These are phyloP conservation scores for Pseudocercospora macadamiae DNA, from an alignment of 2,329 filamentous ascomycete species.

Conservation along the genomic window DNA sequence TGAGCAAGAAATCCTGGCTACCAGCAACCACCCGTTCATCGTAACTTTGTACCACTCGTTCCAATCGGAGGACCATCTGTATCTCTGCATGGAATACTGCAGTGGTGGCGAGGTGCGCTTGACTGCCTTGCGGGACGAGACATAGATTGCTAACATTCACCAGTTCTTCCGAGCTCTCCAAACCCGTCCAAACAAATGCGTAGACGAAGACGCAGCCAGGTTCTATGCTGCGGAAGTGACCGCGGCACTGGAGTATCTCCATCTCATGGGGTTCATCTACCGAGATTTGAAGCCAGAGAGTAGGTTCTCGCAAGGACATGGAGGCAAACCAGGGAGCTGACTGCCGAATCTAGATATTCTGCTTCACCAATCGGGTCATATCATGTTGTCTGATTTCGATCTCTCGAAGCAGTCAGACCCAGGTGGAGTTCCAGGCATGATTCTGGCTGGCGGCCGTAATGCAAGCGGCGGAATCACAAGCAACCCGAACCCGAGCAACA, in stretches of 20 bases:
- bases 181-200: constrained; percentile 94
- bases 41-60: constrained; percentile 98
- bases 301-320: constrained; percentile 53
- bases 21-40: constrained; percentile 98
- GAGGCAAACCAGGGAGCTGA: constrained; percentile 40
- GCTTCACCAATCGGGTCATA: constrained; percentile 97
- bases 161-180: constrained; percentile 91
- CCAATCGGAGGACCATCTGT: constrained; percentile 97
- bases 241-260: constrained; percentile 91
- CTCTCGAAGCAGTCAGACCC: constrained; percentile 96
- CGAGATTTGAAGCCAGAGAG: constrained; percentile 96
- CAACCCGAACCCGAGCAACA: constrained; percentile 59
- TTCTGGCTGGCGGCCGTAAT: constrained; percentile 75
- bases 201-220: constrained; percentile 91
- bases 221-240: constrained; percentile 99
- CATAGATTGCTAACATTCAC: not conserved
- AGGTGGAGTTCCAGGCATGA: constrained; percentile 96
- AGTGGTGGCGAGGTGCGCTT: constrained; percentile 74
- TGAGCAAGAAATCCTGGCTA: constrained; percentile 96
- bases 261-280: constrained; percentile 99
- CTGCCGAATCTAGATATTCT: constrained; percentile 73
- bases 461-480: constrained; percentile 68
- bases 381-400: constrained; percentile 99
- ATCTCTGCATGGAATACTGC: constrained; percentile 99
- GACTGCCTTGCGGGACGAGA: no score